Conservation (phyloP, 169 alveolate genomes). For the Perkinsus marinus region DNA sequence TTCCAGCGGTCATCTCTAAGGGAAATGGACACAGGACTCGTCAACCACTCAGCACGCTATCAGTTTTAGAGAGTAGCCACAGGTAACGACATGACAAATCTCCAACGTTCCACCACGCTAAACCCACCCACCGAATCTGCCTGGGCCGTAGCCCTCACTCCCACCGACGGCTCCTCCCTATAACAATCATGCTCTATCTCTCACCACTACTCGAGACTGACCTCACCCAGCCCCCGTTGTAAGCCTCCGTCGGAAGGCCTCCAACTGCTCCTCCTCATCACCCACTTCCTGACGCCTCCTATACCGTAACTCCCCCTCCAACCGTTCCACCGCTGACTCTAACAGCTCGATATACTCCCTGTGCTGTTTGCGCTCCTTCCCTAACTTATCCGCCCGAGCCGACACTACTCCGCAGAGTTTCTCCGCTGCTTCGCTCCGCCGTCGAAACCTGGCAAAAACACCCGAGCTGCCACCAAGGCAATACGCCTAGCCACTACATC, state of each 20-base stretch:
- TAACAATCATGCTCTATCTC: too few relatives aligned
- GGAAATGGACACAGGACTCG: too few relatives aligned
- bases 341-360: neutral
- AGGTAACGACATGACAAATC: too few relatives aligned
- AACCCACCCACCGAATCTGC: too few relatives aligned
- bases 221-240: too few relatives aligned
- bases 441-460: neutral
- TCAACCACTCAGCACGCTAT: too few relatives aligned
- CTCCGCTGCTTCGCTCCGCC: neutral
- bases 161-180: too few relatives aligned
- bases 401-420: neutral
- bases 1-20: too few relatives aligned
- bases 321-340: neutral
- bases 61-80: too few relatives aligned
- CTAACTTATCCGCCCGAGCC: neutral
- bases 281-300: neutral
- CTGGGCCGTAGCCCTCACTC: too few relatives aligned
- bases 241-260: neutral
- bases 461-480: neutral
- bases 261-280: neutral
- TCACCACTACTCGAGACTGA: too few relatives aligned
- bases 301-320: neutral
- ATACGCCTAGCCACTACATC: neutral
- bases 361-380: neutral
- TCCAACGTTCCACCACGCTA: too few relatives aligned